phyloP scores from a whole-genome alignment of 495 filamentous ascomycete species.

The Cryomyces antarcticus region DNA sequence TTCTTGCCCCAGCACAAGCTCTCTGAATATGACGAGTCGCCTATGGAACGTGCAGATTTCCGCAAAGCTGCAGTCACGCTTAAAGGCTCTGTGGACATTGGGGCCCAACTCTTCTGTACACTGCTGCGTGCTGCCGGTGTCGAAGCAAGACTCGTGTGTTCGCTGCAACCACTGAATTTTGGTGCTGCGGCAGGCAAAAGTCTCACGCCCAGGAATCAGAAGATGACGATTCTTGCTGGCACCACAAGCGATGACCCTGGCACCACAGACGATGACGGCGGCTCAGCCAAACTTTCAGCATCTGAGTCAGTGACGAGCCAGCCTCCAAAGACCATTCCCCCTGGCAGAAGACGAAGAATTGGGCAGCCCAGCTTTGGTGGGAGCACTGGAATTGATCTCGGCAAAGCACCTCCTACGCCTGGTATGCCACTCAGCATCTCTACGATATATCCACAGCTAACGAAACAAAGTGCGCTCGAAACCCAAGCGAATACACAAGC shows the following conservation, averaged over 20 bases:
- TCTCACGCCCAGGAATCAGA: constrained; percentile 22
- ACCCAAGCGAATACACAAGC: constrained; percentile 28
- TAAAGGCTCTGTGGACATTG: constrained; percentile 68
- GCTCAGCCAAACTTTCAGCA: background rate
- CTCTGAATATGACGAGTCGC: constrained; percentile 29
- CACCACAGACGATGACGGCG: constrained; percentile 1
- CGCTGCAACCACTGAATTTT: constrained; percentile 67
- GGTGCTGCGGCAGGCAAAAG: constrained; percentile 33
- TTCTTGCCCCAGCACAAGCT: constrained; percentile 23
- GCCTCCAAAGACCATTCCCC: background rate
- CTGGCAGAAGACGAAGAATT: constrained; percentile 15
- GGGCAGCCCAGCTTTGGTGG: constrained; percentile 23
- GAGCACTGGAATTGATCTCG: background rate
- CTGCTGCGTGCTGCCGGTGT: constrained; percentile 59
- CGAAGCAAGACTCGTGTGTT: constrained; percentile 77
- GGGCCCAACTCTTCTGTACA: constrained; percentile 77
- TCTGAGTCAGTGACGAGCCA: background rate
- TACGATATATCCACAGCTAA: background rate
- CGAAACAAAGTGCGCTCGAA: constrained; percentile 1
- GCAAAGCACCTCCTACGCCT: background rate
- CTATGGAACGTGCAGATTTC: constrained; percentile 49
- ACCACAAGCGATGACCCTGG: constrained; percentile 3
- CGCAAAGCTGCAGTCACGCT: constrained; percentile 39
- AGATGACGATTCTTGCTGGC: constrained; percentile 20
- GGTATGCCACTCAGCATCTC: background rate